Conservation (phyloP, 257 asterid species). For the Fraxinus excelsior region DNA sequence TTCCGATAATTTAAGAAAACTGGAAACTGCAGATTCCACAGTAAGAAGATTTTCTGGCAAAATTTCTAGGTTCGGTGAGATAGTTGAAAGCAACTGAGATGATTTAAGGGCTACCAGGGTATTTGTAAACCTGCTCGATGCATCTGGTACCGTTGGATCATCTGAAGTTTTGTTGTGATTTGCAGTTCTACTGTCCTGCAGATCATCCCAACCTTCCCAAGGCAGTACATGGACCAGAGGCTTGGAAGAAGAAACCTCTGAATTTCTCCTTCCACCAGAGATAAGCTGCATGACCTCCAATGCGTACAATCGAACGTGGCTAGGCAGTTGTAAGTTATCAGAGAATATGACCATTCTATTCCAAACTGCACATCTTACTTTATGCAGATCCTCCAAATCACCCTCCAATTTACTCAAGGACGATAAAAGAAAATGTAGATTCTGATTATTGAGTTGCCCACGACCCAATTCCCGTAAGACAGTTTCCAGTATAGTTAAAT, state of each 20-base stretch:
- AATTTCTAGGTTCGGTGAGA: conserved; percentile 66
- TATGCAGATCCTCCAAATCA: conserved; percentile 55
- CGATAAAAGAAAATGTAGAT: conserved; percentile 53
- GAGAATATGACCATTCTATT: conserved; percentile 67
- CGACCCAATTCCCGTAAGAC: conserved; percentile 58
- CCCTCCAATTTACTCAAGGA: conserved; percentile 86
- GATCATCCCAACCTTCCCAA: conserved; percentile 90
- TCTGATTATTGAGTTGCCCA: conserved; percentile 46
- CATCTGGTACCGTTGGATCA: conserved; percentile 41
- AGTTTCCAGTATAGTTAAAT: conserved; percentile 60
- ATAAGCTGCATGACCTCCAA: conserved; percentile 87
- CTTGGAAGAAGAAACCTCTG: conserved; percentile 40
- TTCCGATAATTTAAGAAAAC: conserved; percentile 67
- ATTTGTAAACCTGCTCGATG: conserved; percentile 52
- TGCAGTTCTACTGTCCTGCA: conserved; percentile 35
- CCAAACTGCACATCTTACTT: conserved; percentile 77
- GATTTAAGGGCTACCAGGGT: conserved; percentile 90
- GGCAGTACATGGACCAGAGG: conserved; percentile 49
- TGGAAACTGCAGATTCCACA: conserved; percentile 74
- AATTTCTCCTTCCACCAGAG: conserved; percentile 54
- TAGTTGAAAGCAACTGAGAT: conserved; percentile 65
- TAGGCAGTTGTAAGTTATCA: conserved; percentile 65
- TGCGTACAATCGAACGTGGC: conserved; percentile 66
- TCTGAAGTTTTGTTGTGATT: conserved; percentile 31
- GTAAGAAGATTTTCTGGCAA: conserved; percentile 65